Base-by-base conservation (phyloP, 441 rosid genomes). In the Caryocar brasiliense region DNA sequence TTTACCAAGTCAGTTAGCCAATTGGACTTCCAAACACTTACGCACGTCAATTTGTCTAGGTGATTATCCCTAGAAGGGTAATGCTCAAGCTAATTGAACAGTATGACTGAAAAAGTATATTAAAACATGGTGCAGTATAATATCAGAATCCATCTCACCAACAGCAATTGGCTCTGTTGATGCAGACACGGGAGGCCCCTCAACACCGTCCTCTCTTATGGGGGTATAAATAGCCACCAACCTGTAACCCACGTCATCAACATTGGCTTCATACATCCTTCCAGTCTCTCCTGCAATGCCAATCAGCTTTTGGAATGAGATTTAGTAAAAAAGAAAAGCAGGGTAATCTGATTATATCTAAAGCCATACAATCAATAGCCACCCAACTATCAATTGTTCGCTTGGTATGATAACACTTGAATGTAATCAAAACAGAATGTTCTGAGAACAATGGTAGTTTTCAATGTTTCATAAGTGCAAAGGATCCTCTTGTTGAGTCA, bases 221-320 rank as follows among this genome's bases (percentile, higher is more conserved):
- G 96, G 98, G 52, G 96, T 81, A 62, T 87, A 87, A 46, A 92
- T 64, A 55, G 90, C 94, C 34, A 92, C 98, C 46, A 92, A 58
- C 67, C 98, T 79, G 67, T 92, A 92, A 19, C 98, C 95, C 50
- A 92, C 98, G 61, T 92, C 98, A 72, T 92, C 98, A 17, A 87
- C 98, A 80, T 92, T 87, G 56, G 95, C 94, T 76, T 92, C 96
- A 33, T 92, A 92, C 94, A 81, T 80, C 74, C 80, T 80, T 59
- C 87, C 98, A 1, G 77, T 80, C 73, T 92, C 98, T 53, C 98
- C 98, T 87, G 78, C 71, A 71, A 62, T 34, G 52, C 55, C 58
- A 59, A 45, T 46, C 14, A 39, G 66, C 22, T 45, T 63, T 33
- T 33, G 18, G 41, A 51, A 62, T 30, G 54, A 44, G 18, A 37